A percentile compares a stretch with the other conserved stretches of the same genome.
Conservation (phyloP, 192 early-diverging fungal species). For the Ambispora gerdemannii region DNA sequence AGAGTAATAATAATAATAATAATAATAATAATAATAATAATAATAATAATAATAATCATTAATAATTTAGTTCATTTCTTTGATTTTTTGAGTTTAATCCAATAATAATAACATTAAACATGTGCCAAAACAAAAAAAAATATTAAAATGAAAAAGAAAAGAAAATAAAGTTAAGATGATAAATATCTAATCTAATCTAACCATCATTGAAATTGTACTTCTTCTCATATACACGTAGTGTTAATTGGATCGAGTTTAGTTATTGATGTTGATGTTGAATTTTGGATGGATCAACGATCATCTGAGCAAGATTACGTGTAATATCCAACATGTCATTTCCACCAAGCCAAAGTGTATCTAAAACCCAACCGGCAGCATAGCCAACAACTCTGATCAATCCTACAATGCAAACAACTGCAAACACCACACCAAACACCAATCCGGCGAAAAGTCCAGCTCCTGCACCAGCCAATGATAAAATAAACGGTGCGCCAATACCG, state of each 20-base stretch:
- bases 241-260: too few relatives aligned
- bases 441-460: slow-evolving; percentile 5
- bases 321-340: slow-evolving; percentile 26
- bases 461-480: slow-evolving; percentile 9
- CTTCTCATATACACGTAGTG: too few relatives aligned
- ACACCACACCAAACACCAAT: slow-evolving; percentile 15
- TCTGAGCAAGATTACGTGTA: background rate
- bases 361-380: slow-evolving; percentile 19
- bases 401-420: slow-evolving; percentile 26
- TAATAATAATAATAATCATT: too few relatives aligned
- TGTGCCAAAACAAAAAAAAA: too few relatives aligned
- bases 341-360: slow-evolving; percentile 13
- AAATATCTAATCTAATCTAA: too few relatives aligned
- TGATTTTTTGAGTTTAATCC: too few relatives aligned
- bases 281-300: background rate
- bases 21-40: too few relatives aligned
- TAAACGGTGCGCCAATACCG: slow-evolving; percentile 23
- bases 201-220: too few relatives aligned
- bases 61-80: too few relatives aligned
- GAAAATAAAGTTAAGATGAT: too few relatives aligned
- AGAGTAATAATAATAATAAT: background rate
- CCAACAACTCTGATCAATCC: slow-evolving; percentile 14
- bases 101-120: too few relatives aligned
- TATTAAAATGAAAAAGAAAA: too few relatives aligned
- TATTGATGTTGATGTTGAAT: background rate